Evolutionary conservation across 345 rosid genomes (phyloP), one percentile per base, ranked within the genome.

Genomic region (Viola odorata): DNA sequence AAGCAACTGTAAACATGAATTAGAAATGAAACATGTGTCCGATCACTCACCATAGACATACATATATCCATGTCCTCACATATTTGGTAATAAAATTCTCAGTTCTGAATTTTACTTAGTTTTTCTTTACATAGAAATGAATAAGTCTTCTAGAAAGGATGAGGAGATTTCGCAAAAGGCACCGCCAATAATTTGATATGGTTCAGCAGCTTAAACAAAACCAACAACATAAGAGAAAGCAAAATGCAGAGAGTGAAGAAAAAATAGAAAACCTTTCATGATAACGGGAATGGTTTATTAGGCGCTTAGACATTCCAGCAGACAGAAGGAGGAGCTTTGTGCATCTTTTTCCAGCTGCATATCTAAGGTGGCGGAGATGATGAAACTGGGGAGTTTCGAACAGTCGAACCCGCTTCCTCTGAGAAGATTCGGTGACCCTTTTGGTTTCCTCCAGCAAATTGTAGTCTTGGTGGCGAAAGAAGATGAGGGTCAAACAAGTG

Each of bases 401-500:
- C 52, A 87, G 51, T 44, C 78, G 71, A 54, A 32, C 51, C 67
- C 97, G 84, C 72, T 12, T 72, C 75, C 97, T 83, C 73, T 36
- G 57, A 39, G 96, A 84, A 67, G 95, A 79, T 57, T 92, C 97
- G 6, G 95, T 75, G 1, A 79, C 85, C 73, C 96, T 85, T 80
- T 81, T 92, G 41, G 76, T 78, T 61, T 92, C 90, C 71, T 92
- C 98, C 10, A 92, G 87, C 79, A 92, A 57, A 62, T 78, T 81
- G 74, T 89, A 92, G 65, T 92, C 98, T 92, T n/a, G n/a, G n/a
- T n/a, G n/a, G n/a, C n/a, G n/a, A n/a, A n/a, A n/a, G n/a, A n/a
- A n/a, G n/a, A n/a, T n/a, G n/a, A n/a, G n/a, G n/a, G n/a, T n/a
- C n/a, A n/a, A n/a, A n/a, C n/a, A n/a, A n/a, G n/a, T n/a, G n/a